phyloP scores from a whole-genome alignment of 208 protist genomes.

The Crithidia mellificae region DNA sequence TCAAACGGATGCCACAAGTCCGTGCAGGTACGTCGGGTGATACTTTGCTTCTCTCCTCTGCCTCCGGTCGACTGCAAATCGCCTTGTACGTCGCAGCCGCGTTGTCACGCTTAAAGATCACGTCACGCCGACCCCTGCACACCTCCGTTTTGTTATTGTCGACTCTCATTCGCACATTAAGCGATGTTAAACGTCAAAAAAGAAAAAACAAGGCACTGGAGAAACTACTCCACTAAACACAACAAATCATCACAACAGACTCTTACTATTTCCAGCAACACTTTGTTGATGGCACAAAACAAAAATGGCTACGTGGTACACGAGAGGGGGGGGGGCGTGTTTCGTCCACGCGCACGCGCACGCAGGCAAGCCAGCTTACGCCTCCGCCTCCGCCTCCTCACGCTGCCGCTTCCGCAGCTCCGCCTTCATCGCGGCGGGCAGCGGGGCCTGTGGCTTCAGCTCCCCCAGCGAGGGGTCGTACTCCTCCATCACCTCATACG shows the following conservation, averaged over 20 bases:
- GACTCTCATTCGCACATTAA: constrained; percentile 21
- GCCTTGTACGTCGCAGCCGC: too few species aligned
- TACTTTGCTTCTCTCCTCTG: background rate
- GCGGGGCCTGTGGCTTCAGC: constrained; percentile 63
- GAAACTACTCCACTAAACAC: constrained; percentile 9
- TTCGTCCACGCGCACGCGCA: background rate
- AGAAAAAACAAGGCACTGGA: constrained; percentile 10
- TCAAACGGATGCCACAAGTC: background rate
- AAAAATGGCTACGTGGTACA: too few species aligned
- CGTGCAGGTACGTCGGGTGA: too few species aligned
- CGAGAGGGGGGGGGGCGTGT: too few species aligned
- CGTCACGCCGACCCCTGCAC: too few species aligned
- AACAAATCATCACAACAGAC: constrained; percentile 13
- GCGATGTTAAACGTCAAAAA: constrained; percentile 10
- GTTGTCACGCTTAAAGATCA: too few species aligned
- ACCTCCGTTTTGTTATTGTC: too few species aligned
- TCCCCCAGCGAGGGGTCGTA: constrained; percentile 87
- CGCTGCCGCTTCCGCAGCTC: constrained; percentile 35
- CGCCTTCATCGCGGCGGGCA: constrained; percentile 48
- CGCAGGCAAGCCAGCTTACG: background rate
- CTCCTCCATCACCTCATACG: constrained; percentile 90
- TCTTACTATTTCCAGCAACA: background rate
- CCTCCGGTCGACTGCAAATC: background rate
- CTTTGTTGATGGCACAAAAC: too few species aligned
- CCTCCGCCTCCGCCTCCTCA: constrained; percentile 19